Conservation (phyloP, 163 green algal genomes). For the Chlorella variabilis region DNA sequence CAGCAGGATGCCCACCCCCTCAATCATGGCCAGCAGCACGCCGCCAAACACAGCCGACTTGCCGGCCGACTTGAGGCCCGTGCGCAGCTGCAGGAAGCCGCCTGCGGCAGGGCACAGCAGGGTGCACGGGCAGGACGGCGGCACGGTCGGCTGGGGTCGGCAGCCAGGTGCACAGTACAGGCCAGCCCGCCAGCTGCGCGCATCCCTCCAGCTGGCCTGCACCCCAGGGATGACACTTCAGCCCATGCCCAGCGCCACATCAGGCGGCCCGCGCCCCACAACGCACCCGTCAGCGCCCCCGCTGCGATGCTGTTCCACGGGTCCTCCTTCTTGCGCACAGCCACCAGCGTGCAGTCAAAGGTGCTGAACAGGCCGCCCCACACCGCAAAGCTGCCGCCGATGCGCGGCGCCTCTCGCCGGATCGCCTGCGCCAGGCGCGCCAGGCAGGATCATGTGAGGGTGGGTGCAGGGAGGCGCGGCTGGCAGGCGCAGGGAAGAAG, state of each 20-base stretch:
- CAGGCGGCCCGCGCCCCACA: too few species aligned
- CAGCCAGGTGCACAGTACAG: too few species aligned
- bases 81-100: conserved; percentile 93
- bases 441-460: background rate
- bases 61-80: conserved; percentile 75
- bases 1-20: conserved; percentile 96
- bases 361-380: conserved; percentile 98
- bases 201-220: too few species aligned
- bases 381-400: conserved; percentile 97
- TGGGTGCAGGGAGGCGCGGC: background rate
- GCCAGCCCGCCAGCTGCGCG: too few species aligned
- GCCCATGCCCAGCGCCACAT: too few species aligned
- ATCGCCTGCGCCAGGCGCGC: conserved; percentile 72
- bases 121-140: background rate
- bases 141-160: background rate
- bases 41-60: conserved; percentile 93
- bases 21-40: conserved; percentile 96
- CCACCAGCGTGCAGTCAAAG: conserved; percentile 97
- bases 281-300: conserved; percentile 82
- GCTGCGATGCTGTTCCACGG: conserved; percentile 98
- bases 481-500: too few species aligned
- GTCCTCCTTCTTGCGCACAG: conserved; percentile 89
- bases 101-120: conserved; percentile 48
- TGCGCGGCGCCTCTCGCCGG: conserved; percentile 87
- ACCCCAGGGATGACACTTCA: too few species aligned